Conservation (phyloP, 768 basidiomycete species). For the Rhodotorula paludigena region DNA sequence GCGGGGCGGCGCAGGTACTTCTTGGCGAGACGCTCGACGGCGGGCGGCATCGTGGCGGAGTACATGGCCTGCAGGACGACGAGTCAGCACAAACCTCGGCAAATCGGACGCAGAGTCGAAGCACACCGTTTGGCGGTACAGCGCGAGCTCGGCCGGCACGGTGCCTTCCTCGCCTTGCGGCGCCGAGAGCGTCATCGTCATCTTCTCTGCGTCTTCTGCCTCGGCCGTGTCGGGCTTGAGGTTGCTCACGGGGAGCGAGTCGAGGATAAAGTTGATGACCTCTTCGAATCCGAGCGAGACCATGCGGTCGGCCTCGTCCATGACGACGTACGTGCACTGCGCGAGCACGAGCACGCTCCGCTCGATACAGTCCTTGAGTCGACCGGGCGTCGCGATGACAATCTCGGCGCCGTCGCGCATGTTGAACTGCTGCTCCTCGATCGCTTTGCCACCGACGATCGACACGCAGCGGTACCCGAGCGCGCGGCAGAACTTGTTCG, state of each 20-base stretch:
- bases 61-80: slow-evolving; percentile 57
- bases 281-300: slow-evolving; percentile 94
- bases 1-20: slow-evolving; percentile 92
- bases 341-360: slow-evolving; percentile 89
- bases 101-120: too few relatives aligned
- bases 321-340: slow-evolving; percentile 96
- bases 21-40: slow-evolving; percentile 62
- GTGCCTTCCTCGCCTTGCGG: slow-evolving; percentile 31
- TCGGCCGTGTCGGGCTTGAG: slow-evolving; percentile 74
- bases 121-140: slow-evolving; percentile 42
- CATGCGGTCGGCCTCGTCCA: slow-evolving; percentile 99
- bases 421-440: slow-evolving; percentile 97
- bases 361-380: slow-evolving; percentile 95
- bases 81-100: background rate
- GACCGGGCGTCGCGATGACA: slow-evolving; percentile 96
- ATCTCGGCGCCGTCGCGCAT: slow-evolving; percentile 97
- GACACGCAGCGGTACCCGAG: slow-evolving; percentile 92
- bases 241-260: slow-evolving; percentile 78
- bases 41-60: slow-evolving; percentile 58
- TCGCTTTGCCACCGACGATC: slow-evolving; percentile 94
- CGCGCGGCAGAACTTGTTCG: slow-evolving; percentile 82
- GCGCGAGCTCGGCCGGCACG: slow-evolving; percentile 13
- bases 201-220: slow-evolving; percentile 66
- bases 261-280: slow-evolving; percentile 89
- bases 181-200: slow-evolving; percentile 56